Percentiles rank a stretch among this genome's conserved stretches.
phyloP scores from a whole-genome alignment of 495 filamentous ascomycete genomes.

The Aspergillus cavernicola region DNA sequence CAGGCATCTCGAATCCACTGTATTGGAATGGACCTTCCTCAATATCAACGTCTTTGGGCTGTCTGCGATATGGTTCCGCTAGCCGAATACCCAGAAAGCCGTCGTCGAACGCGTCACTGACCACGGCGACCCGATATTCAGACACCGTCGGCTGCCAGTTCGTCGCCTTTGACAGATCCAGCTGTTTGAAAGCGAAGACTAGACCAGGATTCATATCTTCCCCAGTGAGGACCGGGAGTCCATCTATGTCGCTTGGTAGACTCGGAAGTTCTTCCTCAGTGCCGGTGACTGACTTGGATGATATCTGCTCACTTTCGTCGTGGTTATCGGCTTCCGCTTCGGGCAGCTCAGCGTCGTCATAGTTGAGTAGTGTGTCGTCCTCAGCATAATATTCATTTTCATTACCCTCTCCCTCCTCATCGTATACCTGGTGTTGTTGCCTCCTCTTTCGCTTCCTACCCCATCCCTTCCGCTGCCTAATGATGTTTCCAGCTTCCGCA shows the following conservation, averaged over 20 bases:
- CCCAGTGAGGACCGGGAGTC: slow-evolving; percentile 51
- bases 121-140: slow-evolving; percentile 60
- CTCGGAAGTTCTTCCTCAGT: slow-evolving; percentile 52
- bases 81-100: slow-evolving; percentile 56
- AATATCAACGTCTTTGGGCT: slow-evolving; percentile 46
- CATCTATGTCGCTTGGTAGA: slow-evolving; percentile 59
- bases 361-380: slow-evolving; percentile 46
- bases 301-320: slow-evolving; percentile 2
- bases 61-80: slow-evolving; percentile 62
- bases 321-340: slow-evolving; percentile 13
- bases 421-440: slow-evolving; percentile 47
- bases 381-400: slow-evolving; percentile 24
- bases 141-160: slow-evolving; percentile 75
- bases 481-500: slow-evolving; percentile 56
- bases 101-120: slow-evolving; percentile 49
- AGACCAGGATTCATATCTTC: slow-evolving; percentile 56
- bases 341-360: slow-evolving; percentile 42
- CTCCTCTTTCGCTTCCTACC: slow-evolving; percentile 56
- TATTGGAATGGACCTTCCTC: slow-evolving; percentile 55
- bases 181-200: slow-evolving; percentile 76
- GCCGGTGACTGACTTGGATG: slow-evolving; percentile 13
- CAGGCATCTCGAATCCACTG: slow-evolving; percentile 65
- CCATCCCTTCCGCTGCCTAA: slow-evolving; percentile 34
- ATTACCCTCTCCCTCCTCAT: slow-evolving; percentile 28
- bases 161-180: slow-evolving; percentile 67